Conservation (phyloP, 2,329 filamentous ascomycete genomes). For the Aspergillus aculeatus region DNA sequence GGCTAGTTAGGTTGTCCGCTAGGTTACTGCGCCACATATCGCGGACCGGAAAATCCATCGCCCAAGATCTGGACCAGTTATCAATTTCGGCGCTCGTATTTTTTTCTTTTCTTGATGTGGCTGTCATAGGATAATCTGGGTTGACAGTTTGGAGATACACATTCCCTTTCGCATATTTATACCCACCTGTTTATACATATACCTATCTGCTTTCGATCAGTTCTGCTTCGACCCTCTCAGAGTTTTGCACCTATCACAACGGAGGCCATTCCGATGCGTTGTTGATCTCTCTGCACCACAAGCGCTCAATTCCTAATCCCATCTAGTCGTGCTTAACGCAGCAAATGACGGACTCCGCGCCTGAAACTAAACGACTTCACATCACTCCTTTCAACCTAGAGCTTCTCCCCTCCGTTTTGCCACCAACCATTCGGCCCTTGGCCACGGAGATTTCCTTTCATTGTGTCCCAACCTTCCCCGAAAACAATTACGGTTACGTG, state of each 20-base stretch:
- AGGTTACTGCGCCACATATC: slow-evolving; percentile 1
- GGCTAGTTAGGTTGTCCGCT: not conserved
- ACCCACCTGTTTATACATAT: not conserved
- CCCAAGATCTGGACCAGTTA: not conserved
- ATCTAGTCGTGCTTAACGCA: not conserved
- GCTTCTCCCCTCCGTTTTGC: slow-evolving; percentile 70
- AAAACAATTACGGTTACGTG: slow-evolving; percentile 85
- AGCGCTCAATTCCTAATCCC: not conserved
- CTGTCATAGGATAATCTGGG: not conserved
- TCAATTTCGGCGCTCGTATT: not conserved
- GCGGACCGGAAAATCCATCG: slow-evolving; percentile 16
- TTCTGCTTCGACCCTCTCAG: not conserved
- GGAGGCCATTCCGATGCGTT: not conserved
- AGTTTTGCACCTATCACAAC: not conserved
- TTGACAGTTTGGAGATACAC: not conserved
- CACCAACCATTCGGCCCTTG: slow-evolving; percentile 62
- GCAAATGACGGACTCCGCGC: slow-evolving; percentile 22
- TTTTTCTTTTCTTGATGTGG: not conserved
- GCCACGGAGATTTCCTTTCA: slow-evolving; percentile 89
- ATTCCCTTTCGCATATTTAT: not conserved
- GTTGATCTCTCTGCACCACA: not conserved
- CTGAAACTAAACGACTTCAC: slow-evolving; percentile 63
- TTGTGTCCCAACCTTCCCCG: slow-evolving; percentile 79
- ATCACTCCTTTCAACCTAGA: slow-evolving; percentile 81
- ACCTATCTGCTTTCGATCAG: not conserved